phyloP scores from a whole-genome alignment of 2,329 filamentous ascomycete genomes.

The Ceratocystiopsis sp. region DNA sequence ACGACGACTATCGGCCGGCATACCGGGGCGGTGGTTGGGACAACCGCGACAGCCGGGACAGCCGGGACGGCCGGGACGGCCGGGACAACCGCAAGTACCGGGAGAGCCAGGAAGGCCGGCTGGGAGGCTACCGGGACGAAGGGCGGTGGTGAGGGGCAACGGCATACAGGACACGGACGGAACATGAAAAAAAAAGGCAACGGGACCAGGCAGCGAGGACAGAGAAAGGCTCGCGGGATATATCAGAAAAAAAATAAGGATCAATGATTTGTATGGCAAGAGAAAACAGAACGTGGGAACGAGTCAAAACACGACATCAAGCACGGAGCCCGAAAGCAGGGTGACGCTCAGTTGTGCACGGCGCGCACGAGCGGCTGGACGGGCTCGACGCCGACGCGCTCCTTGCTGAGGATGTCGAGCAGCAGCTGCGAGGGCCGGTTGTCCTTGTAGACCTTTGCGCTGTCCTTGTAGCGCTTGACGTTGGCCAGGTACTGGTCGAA shows the following conservation, averaged over 20 bases:
- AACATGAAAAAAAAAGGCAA: background rate
- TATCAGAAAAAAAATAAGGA: too few species aligned
- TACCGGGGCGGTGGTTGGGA: background rate
- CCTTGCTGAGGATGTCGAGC: slow-evolving; percentile 81
- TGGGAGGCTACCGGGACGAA: slow-evolving; percentile 1
- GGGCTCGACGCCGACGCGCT: slow-evolving; percentile 79
- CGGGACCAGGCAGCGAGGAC: too few species aligned
- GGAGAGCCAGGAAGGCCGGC: slow-evolving; percentile 2
- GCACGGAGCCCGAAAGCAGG: background rate
- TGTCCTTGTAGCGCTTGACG: slow-evolving; percentile 76
- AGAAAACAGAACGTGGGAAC: too few species aligned
- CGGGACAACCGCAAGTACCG: background rate
- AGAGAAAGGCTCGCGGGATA: too few species aligned
- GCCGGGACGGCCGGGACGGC: background rate
- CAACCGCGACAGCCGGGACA: background rate
- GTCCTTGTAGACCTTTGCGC: slow-evolving; percentile 62
- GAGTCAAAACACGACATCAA: too few species aligned
- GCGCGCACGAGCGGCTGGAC: slow-evolving; percentile 34
- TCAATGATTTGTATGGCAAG: too few species aligned
- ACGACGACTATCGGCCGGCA: slow-evolving; percentile 6
- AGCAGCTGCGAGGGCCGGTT: slow-evolving; percentile 77
- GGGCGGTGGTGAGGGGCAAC: background rate
- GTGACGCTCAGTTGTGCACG: background rate
- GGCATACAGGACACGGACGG: background rate
- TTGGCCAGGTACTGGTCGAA: slow-evolving; percentile 94